A percentile compares a stretch with the other conserved stretches of the same genome.
Conservation (phyloP, 2,329 filamentous ascomycete species). For the Colletotrichum cuscutae region DNA sequence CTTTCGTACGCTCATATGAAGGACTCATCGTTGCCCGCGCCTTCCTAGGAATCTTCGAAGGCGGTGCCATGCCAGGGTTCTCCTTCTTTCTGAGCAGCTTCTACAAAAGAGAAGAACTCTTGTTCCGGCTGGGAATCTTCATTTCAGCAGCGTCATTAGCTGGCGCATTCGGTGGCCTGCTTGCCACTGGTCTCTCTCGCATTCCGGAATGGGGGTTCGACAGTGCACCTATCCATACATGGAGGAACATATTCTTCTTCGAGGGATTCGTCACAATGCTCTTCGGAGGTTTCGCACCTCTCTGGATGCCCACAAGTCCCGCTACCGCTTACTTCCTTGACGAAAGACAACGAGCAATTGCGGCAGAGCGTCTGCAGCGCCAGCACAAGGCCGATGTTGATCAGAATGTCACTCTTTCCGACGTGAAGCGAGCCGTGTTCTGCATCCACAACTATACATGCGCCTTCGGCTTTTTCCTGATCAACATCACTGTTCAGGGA, state of each 20-base stretch:
- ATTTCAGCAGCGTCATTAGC: conserved; percentile 65
- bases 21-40: conserved; percentile 59
- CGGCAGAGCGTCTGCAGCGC: conserved; percentile 58
- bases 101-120: conserved; percentile 66
- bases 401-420: conserved; percentile 57
- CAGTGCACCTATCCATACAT: conserved; percentile 56
- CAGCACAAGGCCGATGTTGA: conserved; percentile 58
- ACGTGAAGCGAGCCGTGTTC: conserved; percentile 61
- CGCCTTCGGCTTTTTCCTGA: conserved; percentile 66
- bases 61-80: conserved; percentile 67
- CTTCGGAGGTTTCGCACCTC: conserved; percentile 57
- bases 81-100: conserved; percentile 67
- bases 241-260: conserved; percentile 73
- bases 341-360: conserved; percentile 64
- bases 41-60: conserved; percentile 65
- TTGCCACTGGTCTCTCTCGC: conserved; percentile 61
- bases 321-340: conserved; percentile 60
- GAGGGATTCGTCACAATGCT: conserved; percentile 66
- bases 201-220: conserved; percentile 63
- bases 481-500: conserved; percentile 69
- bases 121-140: conserved; percentile 66
- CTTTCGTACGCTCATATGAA: conserved; percentile 60
- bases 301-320: conserved; percentile 63
- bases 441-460: conserved; percentile 71
- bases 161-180: conserved; percentile 66